Evolutionary conservation across 805 yeast species (phyloP).

Genomic region (Hanseniaspora singularis): DNA sequence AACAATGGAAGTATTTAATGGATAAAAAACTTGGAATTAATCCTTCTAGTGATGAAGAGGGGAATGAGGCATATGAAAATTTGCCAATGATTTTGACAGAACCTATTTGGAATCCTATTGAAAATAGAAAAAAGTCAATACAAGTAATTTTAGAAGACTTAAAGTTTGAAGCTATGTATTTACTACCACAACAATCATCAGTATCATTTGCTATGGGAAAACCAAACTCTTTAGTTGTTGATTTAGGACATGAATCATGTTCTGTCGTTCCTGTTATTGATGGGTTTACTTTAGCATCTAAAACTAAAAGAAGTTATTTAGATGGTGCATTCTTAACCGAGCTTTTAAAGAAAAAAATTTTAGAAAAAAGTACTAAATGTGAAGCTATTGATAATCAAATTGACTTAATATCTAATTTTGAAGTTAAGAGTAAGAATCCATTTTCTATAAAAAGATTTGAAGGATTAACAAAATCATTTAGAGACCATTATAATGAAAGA

Average conservation of each 20-base stretch:
- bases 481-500: constrained; percentile 43
- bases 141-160: constrained; percentile 60
- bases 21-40: constrained; percentile 40
- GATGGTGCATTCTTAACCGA: constrained; percentile 53
- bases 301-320: constrained; percentile 56
- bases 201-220: constrained; percentile 80
- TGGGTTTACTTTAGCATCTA: constrained; percentile 62
- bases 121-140: constrained; percentile 55
- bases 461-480: constrained; percentile 33
- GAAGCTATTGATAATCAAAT: neutral
- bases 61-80: constrained; percentile 20
- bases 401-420: constrained; percentile 27
- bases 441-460: constrained; percentile 20
- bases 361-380: constrained; percentile 22
- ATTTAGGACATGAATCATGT: constrained; percentile 66
- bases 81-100: constrained; percentile 70
- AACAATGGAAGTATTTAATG: constrained; percentile 57
- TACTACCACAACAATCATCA: constrained; percentile 77
- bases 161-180: constrained; percentile 66
- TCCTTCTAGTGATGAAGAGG: constrained; percentile 37
- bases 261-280: constrained; percentile 75
- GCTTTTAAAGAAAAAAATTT: constrained; percentile 22
- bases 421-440: constrained; percentile 22
- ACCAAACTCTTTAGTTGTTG: constrained; percentile 76
- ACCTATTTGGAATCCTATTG: constrained; percentile 69